Percentiles rank a stretch among this genome's conserved stretches.
phyloP scores from a whole-genome alignment of 2,329 filamentous ascomycete genomes.

The Epichloe sibirici region DNA sequence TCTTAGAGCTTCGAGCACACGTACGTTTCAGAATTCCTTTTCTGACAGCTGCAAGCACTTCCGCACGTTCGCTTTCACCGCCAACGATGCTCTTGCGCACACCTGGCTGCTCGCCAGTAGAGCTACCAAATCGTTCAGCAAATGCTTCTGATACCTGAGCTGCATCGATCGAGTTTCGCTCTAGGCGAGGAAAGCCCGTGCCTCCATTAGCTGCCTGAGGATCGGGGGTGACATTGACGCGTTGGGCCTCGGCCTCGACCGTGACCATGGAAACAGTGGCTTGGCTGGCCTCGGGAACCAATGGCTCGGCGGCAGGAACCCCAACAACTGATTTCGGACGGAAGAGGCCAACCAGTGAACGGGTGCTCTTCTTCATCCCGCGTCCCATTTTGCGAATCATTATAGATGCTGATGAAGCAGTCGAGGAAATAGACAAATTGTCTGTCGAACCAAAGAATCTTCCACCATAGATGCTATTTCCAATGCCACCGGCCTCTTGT shows the following conservation, averaged over 20 bases:
- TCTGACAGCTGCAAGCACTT: constrained; percentile 81
- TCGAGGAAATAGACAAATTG: constrained; percentile 84
- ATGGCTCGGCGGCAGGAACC: constrained; percentile 56
- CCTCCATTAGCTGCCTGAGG: constrained; percentile 55
- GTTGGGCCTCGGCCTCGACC: constrained; percentile 83
- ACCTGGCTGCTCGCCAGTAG: constrained; percentile 47
- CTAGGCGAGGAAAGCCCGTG: constrained; percentile 73
- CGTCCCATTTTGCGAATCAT: constrained; percentile 99
- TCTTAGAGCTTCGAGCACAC: constrained; percentile 7
- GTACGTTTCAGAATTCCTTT: constrained; percentile 92
- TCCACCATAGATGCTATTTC: constrained; percentile 85
- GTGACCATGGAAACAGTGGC: constrained; percentile 93
- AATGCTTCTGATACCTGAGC: constrained; percentile 31
- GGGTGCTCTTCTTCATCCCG: constrained; percentile 88
- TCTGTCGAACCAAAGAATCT: constrained; percentile 88
- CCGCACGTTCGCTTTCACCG: constrained; percentile 78
- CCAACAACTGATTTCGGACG: constrained; percentile 86
- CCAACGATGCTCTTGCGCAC: constrained; percentile 82
- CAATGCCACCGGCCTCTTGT: constrained; percentile 85
- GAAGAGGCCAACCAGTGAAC: constrained; percentile 88
- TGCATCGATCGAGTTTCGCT: constrained; percentile 69
- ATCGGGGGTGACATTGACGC: constrained; percentile 63
- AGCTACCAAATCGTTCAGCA: constrained; percentile 41
- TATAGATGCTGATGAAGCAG: constrained; percentile 77
- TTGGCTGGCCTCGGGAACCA: constrained; percentile 54